These are phyloP conservation scores for Fusarium protoensiforme DNA, from an alignment of 2,329 filamentous ascomycete genomes.

Conservation along the genomic window DNA sequence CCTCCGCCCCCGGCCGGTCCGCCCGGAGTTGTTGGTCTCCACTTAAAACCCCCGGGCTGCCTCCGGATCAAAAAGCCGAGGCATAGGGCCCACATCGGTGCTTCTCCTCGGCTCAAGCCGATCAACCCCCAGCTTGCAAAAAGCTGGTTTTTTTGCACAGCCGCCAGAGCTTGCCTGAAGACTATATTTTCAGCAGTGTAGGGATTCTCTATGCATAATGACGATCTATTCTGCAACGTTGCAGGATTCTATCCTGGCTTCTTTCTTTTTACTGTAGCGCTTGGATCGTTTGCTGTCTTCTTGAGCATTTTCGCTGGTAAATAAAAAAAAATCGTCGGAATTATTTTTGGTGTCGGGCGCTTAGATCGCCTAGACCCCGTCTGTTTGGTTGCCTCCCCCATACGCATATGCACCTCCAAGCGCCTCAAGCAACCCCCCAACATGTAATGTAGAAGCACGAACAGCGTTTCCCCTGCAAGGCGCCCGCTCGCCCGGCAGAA, in stretches of 20 bases:
- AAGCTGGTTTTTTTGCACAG: constrained; percentile 14
- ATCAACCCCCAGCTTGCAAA: constrained; percentile 1
- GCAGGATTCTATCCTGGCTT: background rate
- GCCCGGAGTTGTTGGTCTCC: constrained; percentile 15
- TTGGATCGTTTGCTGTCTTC: background rate
- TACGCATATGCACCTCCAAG: background rate
- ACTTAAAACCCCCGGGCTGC: constrained; percentile 28
- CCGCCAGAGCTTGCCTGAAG: constrained; percentile 30
- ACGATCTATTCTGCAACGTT: constrained; percentile 1
- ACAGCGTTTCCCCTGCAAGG: background rate
- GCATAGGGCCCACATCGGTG: constrained; percentile 1
- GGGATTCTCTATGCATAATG: constrained; percentile 6
- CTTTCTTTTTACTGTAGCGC: background rate
- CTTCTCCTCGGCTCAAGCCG: constrained; percentile 27
- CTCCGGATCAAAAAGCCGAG: constrained; percentile 13
- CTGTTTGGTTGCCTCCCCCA: constrained; percentile 27
- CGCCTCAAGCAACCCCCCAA: background rate
- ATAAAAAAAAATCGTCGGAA: background rate
- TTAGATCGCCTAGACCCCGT: background rate
- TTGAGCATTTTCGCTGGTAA: background rate
- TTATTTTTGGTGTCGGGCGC: constrained; percentile 9
- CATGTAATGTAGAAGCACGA: background rate
- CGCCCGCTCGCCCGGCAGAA: background rate
- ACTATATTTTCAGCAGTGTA: constrained; percentile 35
- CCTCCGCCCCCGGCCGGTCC: constrained; percentile 22